Evolutionary conservation across 1,284 basidiomycete species (phyloP).

Genomic region (Tranzscheliella williamsii): DNA sequence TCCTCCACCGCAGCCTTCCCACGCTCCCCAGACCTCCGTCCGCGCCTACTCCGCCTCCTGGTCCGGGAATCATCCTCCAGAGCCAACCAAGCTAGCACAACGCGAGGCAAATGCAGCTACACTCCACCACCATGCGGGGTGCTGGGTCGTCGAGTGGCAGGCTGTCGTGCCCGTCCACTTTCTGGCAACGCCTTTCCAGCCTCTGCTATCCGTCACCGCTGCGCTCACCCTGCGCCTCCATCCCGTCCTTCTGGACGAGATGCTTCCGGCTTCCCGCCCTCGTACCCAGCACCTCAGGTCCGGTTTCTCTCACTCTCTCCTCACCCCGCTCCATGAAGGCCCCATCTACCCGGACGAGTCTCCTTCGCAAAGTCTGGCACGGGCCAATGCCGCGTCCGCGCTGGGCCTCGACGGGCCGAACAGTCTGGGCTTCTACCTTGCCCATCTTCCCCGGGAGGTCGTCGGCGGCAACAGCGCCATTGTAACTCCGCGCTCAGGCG

Average conservation of each 20-base stretch:
- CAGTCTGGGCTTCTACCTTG: slow-evolving; percentile 27
- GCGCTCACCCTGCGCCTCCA: slow-evolving; percentile 25
- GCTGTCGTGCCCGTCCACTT: slow-evolving; percentile 33
- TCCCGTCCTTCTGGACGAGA: slow-evolving; percentile 11
- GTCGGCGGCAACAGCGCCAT: slow-evolving; percentile 30
- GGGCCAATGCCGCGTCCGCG: slow-evolving; percentile 17
- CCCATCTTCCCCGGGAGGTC: slow-evolving; percentile 20
- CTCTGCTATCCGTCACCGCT: slow-evolving; percentile 26
- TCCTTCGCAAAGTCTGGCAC: slow-evolving; percentile 17
- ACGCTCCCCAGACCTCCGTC: slow-evolving; percentile 3
- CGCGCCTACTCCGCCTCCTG: slow-evolving; percentile 30
- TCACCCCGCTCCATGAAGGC: slow-evolving; percentile 33
- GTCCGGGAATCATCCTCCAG: slow-evolving; percentile 21
- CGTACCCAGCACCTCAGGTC: slow-evolving; percentile 2
- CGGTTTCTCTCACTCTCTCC: slow-evolving; percentile 31
- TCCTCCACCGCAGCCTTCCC: slow-evolving; percentile 6
- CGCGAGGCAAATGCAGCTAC: background rate
- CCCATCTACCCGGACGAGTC: slow-evolving; percentile 43
- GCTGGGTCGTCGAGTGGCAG: slow-evolving; percentile 28
- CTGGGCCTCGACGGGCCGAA: slow-evolving; percentile 33
- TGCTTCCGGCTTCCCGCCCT: background rate
- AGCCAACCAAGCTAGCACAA: background rate
- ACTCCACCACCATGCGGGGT: background rate
- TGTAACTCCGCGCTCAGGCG: slow-evolving; percentile 35
- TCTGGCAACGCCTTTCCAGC: slow-evolving; percentile 24